Conservation (phyloP, 1,284 basidiomycete species). For the Ustilago xerochloae region DNA sequence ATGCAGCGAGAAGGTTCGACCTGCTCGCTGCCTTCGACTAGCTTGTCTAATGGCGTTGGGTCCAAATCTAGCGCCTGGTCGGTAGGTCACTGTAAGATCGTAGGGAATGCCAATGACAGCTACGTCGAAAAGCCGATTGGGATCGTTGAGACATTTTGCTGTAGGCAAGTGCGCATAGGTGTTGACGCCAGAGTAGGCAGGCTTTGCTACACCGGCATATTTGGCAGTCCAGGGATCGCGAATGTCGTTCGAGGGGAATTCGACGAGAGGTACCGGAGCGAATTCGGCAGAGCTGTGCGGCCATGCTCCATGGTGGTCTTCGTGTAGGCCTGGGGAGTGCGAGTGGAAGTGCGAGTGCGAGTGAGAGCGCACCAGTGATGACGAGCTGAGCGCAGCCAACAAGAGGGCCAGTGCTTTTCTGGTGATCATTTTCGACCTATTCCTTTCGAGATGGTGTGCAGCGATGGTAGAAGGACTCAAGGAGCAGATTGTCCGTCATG, state of each 20-base stretch:
- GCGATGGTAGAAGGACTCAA: too few relatives aligned
- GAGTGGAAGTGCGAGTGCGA: constrained; percentile 22
- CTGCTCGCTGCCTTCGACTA: constrained; percentile 43
- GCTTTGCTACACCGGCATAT: constrained; percentile 34
- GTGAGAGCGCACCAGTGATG: constrained; percentile 16
- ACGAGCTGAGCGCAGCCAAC: constrained; percentile 2
- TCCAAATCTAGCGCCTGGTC: constrained; percentile 49
- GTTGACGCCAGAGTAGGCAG: constrained; percentile 43
- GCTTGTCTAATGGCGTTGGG: constrained; percentile 47
- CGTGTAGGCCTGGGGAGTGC: constrained; percentile 29
- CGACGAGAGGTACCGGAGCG: constrained; percentile 33
- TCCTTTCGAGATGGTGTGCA: background rate
- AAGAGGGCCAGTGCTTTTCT: constrained; percentile 3
- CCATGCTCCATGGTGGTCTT: constrained; percentile 44
- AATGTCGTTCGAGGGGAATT: constrained; percentile 45
- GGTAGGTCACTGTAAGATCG: constrained; percentile 51
- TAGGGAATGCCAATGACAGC: constrained; percentile 54
- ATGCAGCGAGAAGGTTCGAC: constrained; percentile 36
- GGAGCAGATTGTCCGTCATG: too few relatives aligned
- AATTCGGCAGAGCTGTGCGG: constrained; percentile 37
- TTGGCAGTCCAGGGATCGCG: constrained; percentile 42
- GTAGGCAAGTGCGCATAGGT: constrained; percentile 54
- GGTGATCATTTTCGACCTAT: constrained; percentile 13
- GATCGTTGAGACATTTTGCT: constrained; percentile 27
- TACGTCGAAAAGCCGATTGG: constrained; percentile 39